Conservation (phyloP, 192 early-diverging fungal species). For the Podila clonocystis region DNA sequence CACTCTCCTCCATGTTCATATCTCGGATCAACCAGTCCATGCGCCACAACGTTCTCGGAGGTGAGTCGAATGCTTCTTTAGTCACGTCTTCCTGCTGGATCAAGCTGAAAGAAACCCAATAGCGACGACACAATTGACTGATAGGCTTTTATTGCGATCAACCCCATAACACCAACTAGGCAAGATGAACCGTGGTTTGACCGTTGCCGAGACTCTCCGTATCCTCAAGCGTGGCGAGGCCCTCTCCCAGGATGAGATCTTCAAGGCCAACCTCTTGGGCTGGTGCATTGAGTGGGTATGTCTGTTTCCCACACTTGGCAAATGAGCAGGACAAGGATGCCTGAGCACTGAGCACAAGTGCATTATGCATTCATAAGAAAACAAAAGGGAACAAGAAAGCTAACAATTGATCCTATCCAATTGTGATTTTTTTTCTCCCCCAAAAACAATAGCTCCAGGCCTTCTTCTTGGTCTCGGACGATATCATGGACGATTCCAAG, state of each 20-base stretch:
- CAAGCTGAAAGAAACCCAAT: not conserved
- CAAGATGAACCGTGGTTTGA: slow-evolving; percentile 98
- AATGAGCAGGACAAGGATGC: not conserved
- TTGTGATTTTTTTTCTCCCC: slow-evolving; percentile 3
- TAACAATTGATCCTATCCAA: not conserved
- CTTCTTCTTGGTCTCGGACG: slow-evolving; percentile 97
- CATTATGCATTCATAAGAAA: no score
- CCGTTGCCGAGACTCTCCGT: slow-evolving; percentile 89
- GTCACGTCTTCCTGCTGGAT: not conserved
- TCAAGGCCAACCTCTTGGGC: slow-evolving; percentile 90
- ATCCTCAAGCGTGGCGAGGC: slow-evolving; percentile 76
- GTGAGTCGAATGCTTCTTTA: slow-evolving; percentile 41
- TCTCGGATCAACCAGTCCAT: slow-evolving; percentile 36
- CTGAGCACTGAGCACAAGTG: not conserved
- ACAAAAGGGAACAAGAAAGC: not conserved
- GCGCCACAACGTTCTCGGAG: slow-evolving; percentile 63
- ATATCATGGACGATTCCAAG: slow-evolving; percentile 97
- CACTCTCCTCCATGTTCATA: not conserved
- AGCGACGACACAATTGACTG: not conserved
- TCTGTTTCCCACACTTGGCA: not conserved
- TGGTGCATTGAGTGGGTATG: slow-evolving; percentile 95
- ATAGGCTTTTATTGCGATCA: not conserved
- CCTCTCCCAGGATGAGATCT: slow-evolving; percentile 82
- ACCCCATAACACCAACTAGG: slow-evolving; percentile 53
- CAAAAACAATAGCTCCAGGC: slow-evolving; percentile 85